Base-by-base conservation (phyloP, 495 filamentous ascomycete species). In the Pyronema omphalodes region DNA sequence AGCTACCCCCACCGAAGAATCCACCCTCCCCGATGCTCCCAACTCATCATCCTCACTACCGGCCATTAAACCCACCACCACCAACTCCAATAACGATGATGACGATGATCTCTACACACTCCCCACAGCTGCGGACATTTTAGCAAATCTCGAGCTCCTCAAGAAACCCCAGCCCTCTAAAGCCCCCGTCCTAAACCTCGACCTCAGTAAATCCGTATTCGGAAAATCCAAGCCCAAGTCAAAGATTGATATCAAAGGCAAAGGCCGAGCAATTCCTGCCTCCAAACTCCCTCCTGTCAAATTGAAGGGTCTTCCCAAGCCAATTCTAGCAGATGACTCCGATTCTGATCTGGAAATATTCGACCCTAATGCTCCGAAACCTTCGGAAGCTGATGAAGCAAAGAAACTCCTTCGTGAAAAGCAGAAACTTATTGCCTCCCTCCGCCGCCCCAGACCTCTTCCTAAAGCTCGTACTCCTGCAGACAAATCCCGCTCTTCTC, bases 341-440 rank as follows among this genome's bases (percentile, higher is more conserved):
- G 83, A 85, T 52, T 77, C 74, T 55, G 83, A 85, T 49, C 67
- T 84, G 8, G 78, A 84, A 53, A 73, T 83, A 17, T 58, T 82
- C 29, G 72, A 60, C 35, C 40, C 58, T 47, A 37, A 39, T 9
- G 12, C 9, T 12, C 12, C 29, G 44, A 29, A 29, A 5, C 23
- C 23, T 29, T 29, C 23, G 44, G 19, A 33, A 37, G 12, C 12
- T 39, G 36, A 52, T 17, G 50, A 52, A 14, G 50, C 50, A 33
- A 43, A 52, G 37, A 35, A 14, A 14, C 37, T 52, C 2, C 36
- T 43, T 41, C 1, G 6, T 12, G 52, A 54, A 34, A 74, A 77
- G 66, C 68, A 73, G 63, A 68, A 67, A 40, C 33, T 54, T 9
- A 57, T 52, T 18, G 52, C 71, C 3, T 70, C 68, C 1, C 63